Percentiles rank a stretch among this genome's conserved stretches.
Conservation (phyloP, 805 yeast species). For the Teunomyces gatunensis region DNA sequence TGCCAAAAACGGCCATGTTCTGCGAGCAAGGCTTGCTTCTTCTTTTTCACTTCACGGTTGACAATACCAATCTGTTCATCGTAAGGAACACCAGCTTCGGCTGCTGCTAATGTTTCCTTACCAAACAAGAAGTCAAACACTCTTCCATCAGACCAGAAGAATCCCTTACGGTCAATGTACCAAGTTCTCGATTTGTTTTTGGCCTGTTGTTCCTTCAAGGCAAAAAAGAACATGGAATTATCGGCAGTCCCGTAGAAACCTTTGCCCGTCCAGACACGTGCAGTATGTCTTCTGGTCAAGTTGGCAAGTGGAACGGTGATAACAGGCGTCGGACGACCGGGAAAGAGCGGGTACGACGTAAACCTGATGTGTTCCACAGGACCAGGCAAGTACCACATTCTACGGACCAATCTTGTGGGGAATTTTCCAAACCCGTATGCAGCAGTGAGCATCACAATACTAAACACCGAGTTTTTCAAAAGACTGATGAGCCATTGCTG, state of each 20-base stretch:
- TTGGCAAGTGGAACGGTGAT: constrained; percentile 60
- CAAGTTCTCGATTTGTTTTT: constrained; percentile 53
- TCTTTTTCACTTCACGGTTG: constrained; percentile 45
- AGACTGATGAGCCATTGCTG: constrained; percentile 36
- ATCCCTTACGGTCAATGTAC: constrained; percentile 81
- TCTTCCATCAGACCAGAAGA: constrained; percentile 92
- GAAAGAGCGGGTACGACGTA: constrained; percentile 72
- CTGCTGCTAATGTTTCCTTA: constrained; percentile 70
- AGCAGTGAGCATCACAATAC: constrained; percentile 24
- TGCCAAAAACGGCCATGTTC: constrained; percentile 63
- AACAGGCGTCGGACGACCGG: constrained; percentile 75
- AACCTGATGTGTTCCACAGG: constrained; percentile 56
- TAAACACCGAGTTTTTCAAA: constrained; percentile 26
- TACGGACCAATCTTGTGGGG: constrained; percentile 69
- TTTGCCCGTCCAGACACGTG: constrained; percentile 81
- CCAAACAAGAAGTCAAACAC: constrained; percentile 81
- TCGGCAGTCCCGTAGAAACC: constrained; percentile 86
- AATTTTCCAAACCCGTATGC: constrained; percentile 36
- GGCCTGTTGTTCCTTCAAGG: constrained; percentile 55
- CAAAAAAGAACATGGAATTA: constrained; percentile 68
- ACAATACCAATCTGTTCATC: constrained; percentile 56
- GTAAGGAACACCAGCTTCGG: constrained; percentile 66
- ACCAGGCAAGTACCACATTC: constrained; percentile 76
- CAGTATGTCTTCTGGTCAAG: constrained; percentile 53
- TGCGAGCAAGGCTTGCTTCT: constrained; percentile 48